Percentiles rank a stretch among this genome's conserved stretches.
Evolutionary conservation across 176 grass and related monocot species (phyloP).

Genomic region (Pharus latifolius): DNA sequence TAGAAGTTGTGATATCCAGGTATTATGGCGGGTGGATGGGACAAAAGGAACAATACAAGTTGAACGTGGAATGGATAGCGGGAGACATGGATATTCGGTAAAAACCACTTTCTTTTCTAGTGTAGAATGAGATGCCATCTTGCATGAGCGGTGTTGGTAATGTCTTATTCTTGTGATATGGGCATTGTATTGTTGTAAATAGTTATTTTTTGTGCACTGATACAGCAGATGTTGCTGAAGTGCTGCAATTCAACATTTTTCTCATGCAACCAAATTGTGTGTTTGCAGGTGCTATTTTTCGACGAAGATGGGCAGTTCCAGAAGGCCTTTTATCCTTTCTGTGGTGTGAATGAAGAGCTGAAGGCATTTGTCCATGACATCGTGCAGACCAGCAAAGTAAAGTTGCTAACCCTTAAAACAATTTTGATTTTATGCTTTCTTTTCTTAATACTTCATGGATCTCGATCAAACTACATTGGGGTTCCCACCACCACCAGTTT

Average conservation of each 20-base stretch:
- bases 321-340: conserved; percentile 78
- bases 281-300: conserved; percentile 60
- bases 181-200: background rate
- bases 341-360: conserved; percentile 86
- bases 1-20: conserved; percentile 26
- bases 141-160: background rate
- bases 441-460: background rate
- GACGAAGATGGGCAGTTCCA: conserved; percentile 51
- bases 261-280: background rate
- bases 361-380: conserved; percentile 89
- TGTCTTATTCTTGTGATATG: background rate
- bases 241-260: background rate
- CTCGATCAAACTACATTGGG: background rate
- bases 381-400: conserved; percentile 39
- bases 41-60: conserved; percentile 88
- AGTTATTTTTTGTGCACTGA: conserved; percentile 2
- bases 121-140: background rate
- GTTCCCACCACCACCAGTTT: too few species aligned
- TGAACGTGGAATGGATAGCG: conserved; percentile 67
- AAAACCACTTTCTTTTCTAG: background rate
- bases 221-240: background rate
- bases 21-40: conserved; percentile 85
- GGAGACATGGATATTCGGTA: conserved; percentile 91
- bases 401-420: conserved; percentile 1
- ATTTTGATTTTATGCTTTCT: background rate